Evolutionary conservation across 139 green algal species (phyloP).

Genomic region (Chlorella sp.): DNA sequence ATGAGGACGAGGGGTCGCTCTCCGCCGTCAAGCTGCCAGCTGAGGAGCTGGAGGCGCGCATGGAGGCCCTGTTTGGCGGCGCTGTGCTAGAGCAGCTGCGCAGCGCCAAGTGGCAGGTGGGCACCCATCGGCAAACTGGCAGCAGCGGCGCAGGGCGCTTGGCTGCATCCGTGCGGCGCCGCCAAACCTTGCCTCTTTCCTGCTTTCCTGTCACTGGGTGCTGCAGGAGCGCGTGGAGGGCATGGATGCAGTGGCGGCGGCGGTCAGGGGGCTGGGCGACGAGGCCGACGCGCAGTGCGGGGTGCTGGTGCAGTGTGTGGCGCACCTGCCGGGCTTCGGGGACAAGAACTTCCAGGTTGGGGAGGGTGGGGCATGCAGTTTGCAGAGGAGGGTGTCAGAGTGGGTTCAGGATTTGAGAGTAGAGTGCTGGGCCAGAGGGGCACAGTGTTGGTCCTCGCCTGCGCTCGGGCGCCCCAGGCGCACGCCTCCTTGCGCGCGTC

Average conservation of each 20-base stretch:
- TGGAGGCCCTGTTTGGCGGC: constrained; percentile 14
- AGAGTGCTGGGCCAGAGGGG: too few species aligned
- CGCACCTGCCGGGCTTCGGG: constrained; percentile 78
- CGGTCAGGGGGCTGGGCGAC: constrained; percentile 32
- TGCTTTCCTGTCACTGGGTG: too few species aligned
- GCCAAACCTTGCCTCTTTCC: too few species aligned
- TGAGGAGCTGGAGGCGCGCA: constrained; percentile 25
- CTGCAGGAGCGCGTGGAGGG: constrained; percentile 80
- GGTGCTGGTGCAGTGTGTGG: constrained; percentile 67
- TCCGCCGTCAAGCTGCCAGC: constrained; percentile 13
- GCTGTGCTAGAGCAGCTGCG: constrained; percentile 21
- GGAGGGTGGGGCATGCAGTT: constrained; percentile 13
- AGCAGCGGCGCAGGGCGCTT: too few species aligned
- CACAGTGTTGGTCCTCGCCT: too few species aligned
- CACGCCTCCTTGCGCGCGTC: too few species aligned
- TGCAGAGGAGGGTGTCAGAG: neutral
- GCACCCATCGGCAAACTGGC: too few species aligned
- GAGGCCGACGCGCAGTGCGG: constrained; percentile 35
- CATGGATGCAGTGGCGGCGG: constrained; percentile 62
- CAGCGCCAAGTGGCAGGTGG: constrained; percentile 89
- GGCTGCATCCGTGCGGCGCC: too few species aligned
- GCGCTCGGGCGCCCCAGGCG: too few species aligned
- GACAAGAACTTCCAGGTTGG: constrained; percentile 98
- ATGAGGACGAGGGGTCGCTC: constrained; percentile 9
- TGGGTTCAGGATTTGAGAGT: neutral